A percentile compares a stretch with the other conserved stretches of the same genome.
These are phyloP conservation scores for Aspergillus sp. DNA, from an alignment of 2,329 filamentous ascomycete species.

Conservation along the genomic window DNA sequence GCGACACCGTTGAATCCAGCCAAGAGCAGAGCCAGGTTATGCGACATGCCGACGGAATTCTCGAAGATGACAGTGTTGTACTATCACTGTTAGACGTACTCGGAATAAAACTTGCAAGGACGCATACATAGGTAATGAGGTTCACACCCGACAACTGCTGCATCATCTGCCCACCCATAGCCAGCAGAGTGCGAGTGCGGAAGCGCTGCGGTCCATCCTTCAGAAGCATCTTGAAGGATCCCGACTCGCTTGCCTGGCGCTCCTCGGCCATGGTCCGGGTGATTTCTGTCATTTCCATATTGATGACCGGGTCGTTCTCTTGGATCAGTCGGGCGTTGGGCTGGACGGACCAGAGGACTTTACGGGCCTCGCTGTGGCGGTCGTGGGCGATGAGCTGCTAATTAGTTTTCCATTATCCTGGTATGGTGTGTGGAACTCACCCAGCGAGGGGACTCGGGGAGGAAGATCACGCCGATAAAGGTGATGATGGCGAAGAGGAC, in stretches of 20 bases:
- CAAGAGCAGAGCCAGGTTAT: slow-evolving; percentile 40
- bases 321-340: slow-evolving; percentile 29
- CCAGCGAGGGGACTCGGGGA: slow-evolving; percentile 53
- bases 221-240: slow-evolving; percentile 31
- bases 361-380: slow-evolving; percentile 40
- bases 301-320: slow-evolving; percentile 33
- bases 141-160: slow-evolving; percentile 39
- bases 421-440: slow-evolving; percentile 5
- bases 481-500: slow-evolving; percentile 37
- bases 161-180: slow-evolving; percentile 39
- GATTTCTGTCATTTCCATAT: slow-evolving; percentile 28
- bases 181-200: slow-evolving; percentile 31
- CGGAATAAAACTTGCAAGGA: not conserved
- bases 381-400: slow-evolving; percentile 39
- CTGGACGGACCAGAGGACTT: slow-evolving; percentile 41
- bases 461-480: slow-evolving; percentile 34
- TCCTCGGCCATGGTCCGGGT: slow-evolving; percentile 30
- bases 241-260: slow-evolving; percentile 25
- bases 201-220: slow-evolving; percentile 32
- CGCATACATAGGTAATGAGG: slow-evolving; percentile 32
- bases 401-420: not conserved
- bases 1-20: slow-evolving; percentile 49
- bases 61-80: slow-evolving; percentile 52
- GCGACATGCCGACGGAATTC: slow-evolving; percentile 48
- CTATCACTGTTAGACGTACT: slow-evolving; percentile 13